Evolutionary conservation across 2,329 filamentous ascomycete species (phyloP), one percentile per base, ranked within the genome.

Genomic region (Pseudocercospora cruenta): DNA sequence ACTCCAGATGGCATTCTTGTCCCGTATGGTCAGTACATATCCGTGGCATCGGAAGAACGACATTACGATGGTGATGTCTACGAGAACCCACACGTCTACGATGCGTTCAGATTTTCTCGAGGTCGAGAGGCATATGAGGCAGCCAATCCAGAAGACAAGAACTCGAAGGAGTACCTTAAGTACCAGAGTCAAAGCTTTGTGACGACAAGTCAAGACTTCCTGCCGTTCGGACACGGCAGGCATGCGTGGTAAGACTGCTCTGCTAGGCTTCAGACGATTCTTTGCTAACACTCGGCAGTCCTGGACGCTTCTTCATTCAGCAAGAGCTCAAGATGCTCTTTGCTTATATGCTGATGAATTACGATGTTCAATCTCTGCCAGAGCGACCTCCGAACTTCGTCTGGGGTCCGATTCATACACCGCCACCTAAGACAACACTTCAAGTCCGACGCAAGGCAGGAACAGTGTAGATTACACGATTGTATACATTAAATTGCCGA

Each of bases 301-400:
- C 79, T 6, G 79, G 78, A 3, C 74, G 79, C 0, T 81, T 67
- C 24, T 66, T 68, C 43, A 62, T 66, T 4, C 61, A 64, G 43
- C 63, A 66, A 7, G 67, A 68, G 24, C 49, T 68, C 51, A 68
- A 80, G 65, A 77, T 80, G 68, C 69, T 78, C 19, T 70, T 80
- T 28, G 75, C 76, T 0, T 69, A 80, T 61, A 60, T 80, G 31
- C 67, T 80, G 8, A 73, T 78, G 62, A 74, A 80, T 62, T 80
- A 80, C 61, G 78, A 80, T 21, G 70, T 80, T 33, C 72, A 77
- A 65, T 12, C 55, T 12, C 45, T 74, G 51, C 16, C 49, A 2
- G 63, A 62, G 49, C 45, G 63, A 21, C 63, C 63, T 22, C 22
- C 39, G 24, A 65, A 65, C 49, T 31, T 58, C 12, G 33, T 65